These are phyloP conservation scores for Austropuccinia psidii DNA, from an alignment of 1,284 basidiomycete species.

Conservation along the genomic window DNA sequence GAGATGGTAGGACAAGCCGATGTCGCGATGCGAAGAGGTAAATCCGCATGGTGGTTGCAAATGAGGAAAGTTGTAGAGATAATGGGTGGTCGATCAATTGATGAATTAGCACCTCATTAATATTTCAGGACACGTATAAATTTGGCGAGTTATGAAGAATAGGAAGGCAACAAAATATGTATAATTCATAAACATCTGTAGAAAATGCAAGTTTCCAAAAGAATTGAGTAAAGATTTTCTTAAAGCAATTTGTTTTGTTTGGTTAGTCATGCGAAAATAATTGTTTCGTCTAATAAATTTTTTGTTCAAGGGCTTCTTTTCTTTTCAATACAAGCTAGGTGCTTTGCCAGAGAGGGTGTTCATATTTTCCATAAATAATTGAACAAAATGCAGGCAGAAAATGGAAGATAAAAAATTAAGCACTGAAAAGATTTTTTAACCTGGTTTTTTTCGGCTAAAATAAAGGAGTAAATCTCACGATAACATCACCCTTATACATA, in stretches of 20 bases:
- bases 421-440: too few relatives aligned
- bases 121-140: not conserved
- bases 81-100: constrained; percentile 47
- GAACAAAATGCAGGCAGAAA: too few relatives aligned
- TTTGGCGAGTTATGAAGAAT: not conserved
- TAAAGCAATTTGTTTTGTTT: too few relatives aligned
- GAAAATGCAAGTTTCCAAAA: not conserved
- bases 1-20: constrained; percentile 81
- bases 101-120: not conserved
- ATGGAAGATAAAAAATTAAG: too few relatives aligned
- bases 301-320: too few relatives aligned
- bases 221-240: too few relatives aligned
- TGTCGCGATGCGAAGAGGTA: constrained; percentile 78
- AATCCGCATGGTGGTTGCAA: constrained; percentile 69
- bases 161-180: not conserved
- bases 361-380: too few relatives aligned
- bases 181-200: not conserved
- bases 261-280: not conserved
- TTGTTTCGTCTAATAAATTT: not conserved
- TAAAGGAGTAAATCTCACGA: too few relatives aligned
- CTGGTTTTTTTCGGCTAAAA: too few relatives aligned
- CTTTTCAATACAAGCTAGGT: too few relatives aligned
- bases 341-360: too few relatives aligned
- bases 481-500: too few relatives aligned
- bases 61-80: constrained; percentile 65